Conservation (phyloP, 345 rosid species). For the Euclidium syriacum region DNA sequence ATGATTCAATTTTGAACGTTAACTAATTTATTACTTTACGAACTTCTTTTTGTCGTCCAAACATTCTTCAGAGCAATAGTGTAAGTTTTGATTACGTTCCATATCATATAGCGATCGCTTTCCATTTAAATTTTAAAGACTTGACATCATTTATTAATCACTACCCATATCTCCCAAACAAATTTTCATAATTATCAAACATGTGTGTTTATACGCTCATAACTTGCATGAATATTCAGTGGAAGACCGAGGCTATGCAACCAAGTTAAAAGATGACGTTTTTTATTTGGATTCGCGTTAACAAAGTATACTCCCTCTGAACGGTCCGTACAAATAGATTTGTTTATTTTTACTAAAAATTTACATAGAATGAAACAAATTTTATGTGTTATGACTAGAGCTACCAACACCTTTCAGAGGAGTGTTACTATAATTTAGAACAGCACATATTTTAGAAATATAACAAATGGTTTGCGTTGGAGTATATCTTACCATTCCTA, state of each 20-base stretch:
- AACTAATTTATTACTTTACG: slow-evolving; percentile 3
- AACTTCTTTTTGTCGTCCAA: slow-evolving; percentile 7
- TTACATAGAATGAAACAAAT: too few species aligned
- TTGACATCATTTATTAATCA: slow-evolving; percentile 6
- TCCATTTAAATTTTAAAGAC: background rate
- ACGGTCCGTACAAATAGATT: too few species aligned
- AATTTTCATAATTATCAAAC: background rate
- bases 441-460: too few species aligned
- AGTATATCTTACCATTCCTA: too few species aligned
- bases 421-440: too few species aligned
- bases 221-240: background rate
- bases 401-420: too few species aligned
- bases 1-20: slow-evolving; percentile 8
- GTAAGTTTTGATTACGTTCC: slow-evolving; percentile 7
- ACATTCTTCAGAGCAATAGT: slow-evolving; percentile 2
- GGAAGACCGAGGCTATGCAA: background rate
- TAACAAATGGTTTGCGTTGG: too few species aligned
- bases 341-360: too few species aligned
- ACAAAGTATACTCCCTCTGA: too few species aligned
- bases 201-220: background rate
- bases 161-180: background rate
- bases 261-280: background rate
- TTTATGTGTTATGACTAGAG: too few species aligned
- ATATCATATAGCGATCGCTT: slow-evolving; percentile 3
- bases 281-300: too few species aligned